A percentile compares a stretch with the other conserved stretches of the same genome.
Conservation (phyloP, 164 flowering plant genomes). For the Vitis riparia region DNA sequence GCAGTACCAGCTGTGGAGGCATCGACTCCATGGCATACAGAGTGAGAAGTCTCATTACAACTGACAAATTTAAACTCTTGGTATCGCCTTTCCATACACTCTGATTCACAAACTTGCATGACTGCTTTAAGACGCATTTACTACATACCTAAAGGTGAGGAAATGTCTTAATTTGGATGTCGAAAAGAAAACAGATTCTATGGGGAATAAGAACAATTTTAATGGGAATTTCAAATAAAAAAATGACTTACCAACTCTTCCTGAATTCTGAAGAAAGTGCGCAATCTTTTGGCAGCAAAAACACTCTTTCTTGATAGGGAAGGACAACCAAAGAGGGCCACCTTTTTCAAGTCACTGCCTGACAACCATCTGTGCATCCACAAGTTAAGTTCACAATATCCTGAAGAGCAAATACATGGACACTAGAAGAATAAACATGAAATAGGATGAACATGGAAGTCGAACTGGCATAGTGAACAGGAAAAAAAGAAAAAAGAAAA, state of each 20-base stretch:
- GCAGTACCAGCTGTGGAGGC: conserved; percentile 39
- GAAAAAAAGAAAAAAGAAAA: no score
- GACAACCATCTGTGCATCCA: conserved; percentile 65
- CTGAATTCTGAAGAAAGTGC: conserved; percentile 52
- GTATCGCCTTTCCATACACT: conserved; percentile 31
- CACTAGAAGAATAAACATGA: not conserved
- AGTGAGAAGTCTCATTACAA: conserved; percentile 52
- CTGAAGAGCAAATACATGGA: not conserved
- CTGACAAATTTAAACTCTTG: conserved; percentile 40
- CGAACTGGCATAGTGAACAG: no score
- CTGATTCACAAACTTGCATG: conserved; percentile 64
- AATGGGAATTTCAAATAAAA: not conserved
- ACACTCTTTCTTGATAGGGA: conserved; percentile 40
- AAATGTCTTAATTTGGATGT: conserved; percentile 7
- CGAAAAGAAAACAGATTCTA: not conserved
- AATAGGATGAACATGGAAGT: not conserved
- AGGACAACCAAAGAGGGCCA: conserved; percentile 89
- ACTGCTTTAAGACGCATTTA: conserved; percentile 49
- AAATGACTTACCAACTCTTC: conserved; percentile 63
- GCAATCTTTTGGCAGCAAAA: conserved; percentile 71
- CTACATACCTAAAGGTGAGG: conserved; percentile 59
- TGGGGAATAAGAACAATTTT: not conserved
- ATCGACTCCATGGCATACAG: conserved; percentile 45
- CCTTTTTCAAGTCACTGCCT: conserved; percentile 59
- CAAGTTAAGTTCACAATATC: not conserved